phyloP scores from a whole-genome alignment of 2,329 filamentous ascomycete species.

The Cercospora sp. region DNA sequence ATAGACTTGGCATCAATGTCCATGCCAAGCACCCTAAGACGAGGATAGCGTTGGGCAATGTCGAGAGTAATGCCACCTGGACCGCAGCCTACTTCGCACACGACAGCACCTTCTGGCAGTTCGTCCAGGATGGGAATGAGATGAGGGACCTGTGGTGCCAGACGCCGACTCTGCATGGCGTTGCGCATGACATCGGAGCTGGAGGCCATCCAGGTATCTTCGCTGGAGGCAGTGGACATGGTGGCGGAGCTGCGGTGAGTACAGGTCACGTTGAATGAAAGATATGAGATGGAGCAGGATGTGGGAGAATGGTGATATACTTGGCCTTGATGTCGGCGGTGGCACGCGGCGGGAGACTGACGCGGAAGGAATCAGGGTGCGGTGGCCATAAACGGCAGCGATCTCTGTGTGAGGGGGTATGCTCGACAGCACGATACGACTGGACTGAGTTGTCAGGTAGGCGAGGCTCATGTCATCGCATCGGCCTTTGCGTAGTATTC shows the following conservation, averaged over 20 bases:
- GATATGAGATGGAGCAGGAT: neutral
- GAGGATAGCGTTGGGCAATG: slow-evolving; percentile 18
- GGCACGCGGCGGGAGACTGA: neutral
- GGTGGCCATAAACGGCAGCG: neutral
- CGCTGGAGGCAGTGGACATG: neutral
- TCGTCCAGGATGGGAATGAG: slow-evolving; percentile 16
- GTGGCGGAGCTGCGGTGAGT: neutral
- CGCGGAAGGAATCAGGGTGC: neutral
- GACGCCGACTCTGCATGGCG: slow-evolving; percentile 15
- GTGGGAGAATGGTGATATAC: neutral
- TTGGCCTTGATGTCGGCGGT: neutral
- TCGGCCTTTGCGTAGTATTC: neutral
- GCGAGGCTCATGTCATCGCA: neutral
- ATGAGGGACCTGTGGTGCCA: slow-evolving; percentile 12
- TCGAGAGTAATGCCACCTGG: slow-evolving; percentile 21
- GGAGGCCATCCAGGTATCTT: slow-evolving; percentile 6
- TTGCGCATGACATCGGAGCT: slow-evolving; percentile 11
- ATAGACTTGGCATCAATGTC: slow-evolving; percentile 22
- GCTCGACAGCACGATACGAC: neutral
- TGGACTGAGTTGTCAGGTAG: neutral
- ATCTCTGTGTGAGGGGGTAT: neutral
- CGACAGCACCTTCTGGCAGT: slow-evolving; percentile 10
- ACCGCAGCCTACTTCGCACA: slow-evolving; percentile 20
- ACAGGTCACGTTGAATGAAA: neutral
- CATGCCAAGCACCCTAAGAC: slow-evolving; percentile 16